phyloP scores from a whole-genome alignment of 129 eudicot species.

The Gnaphalium uliginosum region DNA sequence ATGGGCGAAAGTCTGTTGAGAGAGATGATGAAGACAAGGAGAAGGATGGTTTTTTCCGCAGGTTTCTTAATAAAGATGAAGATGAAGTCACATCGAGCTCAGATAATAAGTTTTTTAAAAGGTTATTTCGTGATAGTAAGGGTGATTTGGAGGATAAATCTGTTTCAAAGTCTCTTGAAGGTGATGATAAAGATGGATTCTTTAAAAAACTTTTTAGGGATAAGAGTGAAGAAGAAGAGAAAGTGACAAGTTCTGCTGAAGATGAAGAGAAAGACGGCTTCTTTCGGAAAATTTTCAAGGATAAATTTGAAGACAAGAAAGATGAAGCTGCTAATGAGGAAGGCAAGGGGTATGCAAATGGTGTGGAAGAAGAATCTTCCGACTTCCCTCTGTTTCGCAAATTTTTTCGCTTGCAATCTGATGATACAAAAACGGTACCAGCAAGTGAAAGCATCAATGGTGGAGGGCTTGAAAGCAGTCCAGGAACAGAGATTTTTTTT shows the following conservation, averaged over 20 bases:
- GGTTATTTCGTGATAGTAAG: constrained; percentile 79
- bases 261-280: constrained; percentile 95
- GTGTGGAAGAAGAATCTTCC: constrained; percentile 81
- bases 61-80: constrained; percentile 70
- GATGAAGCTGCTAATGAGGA: constrained; percentile 53
- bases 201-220: constrained; percentile 85
- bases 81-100: constrained; percentile 68
- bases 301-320: constrained; percentile 77
- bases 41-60: constrained; percentile 81
- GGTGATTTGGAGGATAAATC: constrained; percentile 65
- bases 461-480: constrained; percentile 82
- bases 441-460: constrained; percentile 46
- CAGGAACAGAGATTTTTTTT: constrained; percentile 92
- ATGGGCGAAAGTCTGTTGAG: constrained; percentile 52
- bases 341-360: constrained; percentile 58
- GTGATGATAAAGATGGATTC: constrained; percentile 80
- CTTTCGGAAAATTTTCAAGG: constrained; percentile 72
- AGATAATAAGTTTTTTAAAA: constrained; percentile 75
- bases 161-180: constrained; percentile 63
- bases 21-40: constrained; percentile 68
- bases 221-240: constrained; percentile 70
- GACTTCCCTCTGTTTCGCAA: constrained; percentile 76
- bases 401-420: constrained; percentile 84
- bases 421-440: constrained; percentile 54
- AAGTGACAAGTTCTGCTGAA: too few species aligned